Percentiles rank a stretch among this genome's conserved stretches.
phyloP scores from a whole-genome alignment of 2,329 filamentous ascomycete genomes.

The Didymella sp. region DNA sequence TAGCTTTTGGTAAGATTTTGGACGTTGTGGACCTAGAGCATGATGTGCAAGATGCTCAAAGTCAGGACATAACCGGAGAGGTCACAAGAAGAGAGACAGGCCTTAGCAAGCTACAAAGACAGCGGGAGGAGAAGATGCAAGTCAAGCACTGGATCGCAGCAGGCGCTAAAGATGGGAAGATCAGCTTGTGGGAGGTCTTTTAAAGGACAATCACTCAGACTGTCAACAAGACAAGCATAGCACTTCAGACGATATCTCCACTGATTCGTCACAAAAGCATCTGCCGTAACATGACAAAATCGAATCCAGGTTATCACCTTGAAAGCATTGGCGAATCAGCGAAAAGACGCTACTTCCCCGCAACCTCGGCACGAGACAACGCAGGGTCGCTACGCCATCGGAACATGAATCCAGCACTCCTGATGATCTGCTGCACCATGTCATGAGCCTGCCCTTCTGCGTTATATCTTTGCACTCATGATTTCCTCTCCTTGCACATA shows the following conservation, averaged over 20 bases:
- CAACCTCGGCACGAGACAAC: conserved; percentile 27
- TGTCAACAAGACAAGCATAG: not conserved
- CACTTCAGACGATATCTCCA: not conserved
- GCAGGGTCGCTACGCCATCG: conserved; percentile 18
- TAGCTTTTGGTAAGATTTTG: conserved; percentile 68
- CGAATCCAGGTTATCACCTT: not conserved
- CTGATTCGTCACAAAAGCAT: not conserved
- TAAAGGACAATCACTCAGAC: conserved; percentile 24
- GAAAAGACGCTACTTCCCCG: conserved; percentile 22
- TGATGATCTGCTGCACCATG: conserved; percentile 13
- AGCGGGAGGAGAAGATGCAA: conserved; percentile 63
- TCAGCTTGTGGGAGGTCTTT: conserved; percentile 95
- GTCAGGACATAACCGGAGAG: not conserved
- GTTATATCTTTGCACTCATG: conserved; percentile 1
- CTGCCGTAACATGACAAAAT: not conserved
- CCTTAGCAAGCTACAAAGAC: conserved; percentile 37
- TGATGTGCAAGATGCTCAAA: not conserved
- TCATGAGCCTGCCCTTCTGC: conserved; percentile 6
- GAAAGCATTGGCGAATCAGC: conserved; percentile 5
- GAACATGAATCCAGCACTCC: conserved; percentile 7
- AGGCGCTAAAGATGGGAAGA: conserved; percentile 92
- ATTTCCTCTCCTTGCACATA: not conserved
- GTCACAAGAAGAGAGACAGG: conserved; percentile 25
- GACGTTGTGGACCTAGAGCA: conserved; percentile 13
- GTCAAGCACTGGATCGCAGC: conserved; percentile 86